Evolutionary conservation across 257 asterid species (phyloP), one percentile per base, ranked within the genome.

Genomic region (Solanum ossicruentum): DNA sequence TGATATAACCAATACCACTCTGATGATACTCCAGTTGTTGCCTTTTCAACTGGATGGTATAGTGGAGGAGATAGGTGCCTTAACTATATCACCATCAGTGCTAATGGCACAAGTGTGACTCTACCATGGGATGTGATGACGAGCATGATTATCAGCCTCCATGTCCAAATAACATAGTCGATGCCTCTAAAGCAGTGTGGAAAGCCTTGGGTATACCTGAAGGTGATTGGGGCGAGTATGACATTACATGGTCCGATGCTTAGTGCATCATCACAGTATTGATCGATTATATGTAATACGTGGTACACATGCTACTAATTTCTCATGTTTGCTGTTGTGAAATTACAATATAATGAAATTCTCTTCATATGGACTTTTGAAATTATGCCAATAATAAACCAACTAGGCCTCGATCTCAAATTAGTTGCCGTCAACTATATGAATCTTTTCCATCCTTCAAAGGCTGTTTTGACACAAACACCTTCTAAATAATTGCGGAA

Each of bases 141-240:
- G 91, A 85, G 1, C 93, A 90, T 13, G 91, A 89, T 39, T 88
- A 89, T 80, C 93, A 91, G 84, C 92, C 91, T n/a, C 92, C 92
- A 0, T 91, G 93, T 43, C 89, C 92, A 4, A 82, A 91, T 52
- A 91, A 89, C 88, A 91, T 91, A 1, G 90, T 89, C 12, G 93
- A 89, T 56, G 91, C 88, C 17, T 89, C 93, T 1, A 89, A 87
- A 80, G 91, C 91, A 1, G 92, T 89, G 11, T 89, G 94, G 92
- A 10, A 86, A 66, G 91, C 94, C 6, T 85, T 90, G 71, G 90
- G 87, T 3, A 88, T 88, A 60, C 75, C 85, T 5, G 77, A 84
- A 58, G 86, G 49, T 45, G 28, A 85, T 6, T 86, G 91, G 90
- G 93, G 91, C 9, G 89, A 81, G 3, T 67, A 88, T 88, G 88